Evolutionary conservation across 352 stramenopile species (phyloP).

Genomic region (Phytophthora multivora): DNA sequence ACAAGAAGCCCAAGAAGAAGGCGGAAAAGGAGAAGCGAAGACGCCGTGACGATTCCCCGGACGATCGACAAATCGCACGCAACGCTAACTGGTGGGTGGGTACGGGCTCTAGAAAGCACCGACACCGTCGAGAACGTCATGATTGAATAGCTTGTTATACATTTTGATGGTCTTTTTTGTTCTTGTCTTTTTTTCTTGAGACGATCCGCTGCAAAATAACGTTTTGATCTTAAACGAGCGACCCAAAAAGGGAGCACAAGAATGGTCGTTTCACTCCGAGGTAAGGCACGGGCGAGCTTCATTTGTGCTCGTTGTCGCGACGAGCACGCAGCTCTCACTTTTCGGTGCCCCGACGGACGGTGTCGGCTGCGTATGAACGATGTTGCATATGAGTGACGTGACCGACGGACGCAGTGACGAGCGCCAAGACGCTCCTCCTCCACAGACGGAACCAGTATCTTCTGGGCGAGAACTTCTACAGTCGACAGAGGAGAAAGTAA

Average conservation of each 20-base stretch:
- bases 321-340: background rate
- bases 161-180: too few relatives aligned
- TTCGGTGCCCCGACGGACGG: background rate
- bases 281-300: too few relatives aligned
- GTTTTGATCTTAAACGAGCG: too few relatives aligned
- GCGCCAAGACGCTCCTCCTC: background rate
- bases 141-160: too few relatives aligned
- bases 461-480: too few relatives aligned
- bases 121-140: constrained; percentile 12
- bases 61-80: background rate
- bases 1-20: constrained; percentile 29
- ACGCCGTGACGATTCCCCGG: background rate
- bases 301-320: background rate
- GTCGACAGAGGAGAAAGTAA: too few relatives aligned
- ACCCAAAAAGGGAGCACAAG: background rate
- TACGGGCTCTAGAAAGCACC: constrained; percentile 5
- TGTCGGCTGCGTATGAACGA: constrained; percentile 16
- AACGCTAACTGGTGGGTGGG: constrained; percentile 39
- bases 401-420: constrained; percentile 13
- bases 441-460: too few relatives aligned
- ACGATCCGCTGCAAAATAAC: too few relatives aligned
- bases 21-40: constrained; percentile 16
- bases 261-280: constrained; percentile 19
- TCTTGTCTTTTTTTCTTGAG: too few relatives aligned
- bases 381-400: constrained; percentile 19